These are phyloP conservation scores for Clarireedia monteithiana DNA, from an alignment of 2,329 filamentous ascomycete species.

Conservation along the genomic window DNA sequence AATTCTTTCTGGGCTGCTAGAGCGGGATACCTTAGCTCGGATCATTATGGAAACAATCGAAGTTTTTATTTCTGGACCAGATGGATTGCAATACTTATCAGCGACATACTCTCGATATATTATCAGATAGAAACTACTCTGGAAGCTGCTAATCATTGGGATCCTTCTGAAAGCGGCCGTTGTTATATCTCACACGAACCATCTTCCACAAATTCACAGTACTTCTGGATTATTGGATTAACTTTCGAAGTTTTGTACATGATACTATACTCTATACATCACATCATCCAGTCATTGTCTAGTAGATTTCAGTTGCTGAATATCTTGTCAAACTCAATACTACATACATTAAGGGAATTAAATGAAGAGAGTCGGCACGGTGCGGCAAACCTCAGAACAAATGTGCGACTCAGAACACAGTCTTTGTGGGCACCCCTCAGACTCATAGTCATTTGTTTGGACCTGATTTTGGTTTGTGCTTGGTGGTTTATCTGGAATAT, in stretches of 20 bases:
- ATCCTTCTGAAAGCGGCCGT: conserved; percentile 6
- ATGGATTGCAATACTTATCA: conserved; percentile 1
- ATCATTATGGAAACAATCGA: background rate
- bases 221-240: conserved; percentile 11
- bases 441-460: background rate
- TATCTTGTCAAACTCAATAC: background rate
- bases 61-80: conserved; percentile 11
- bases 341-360: background rate
- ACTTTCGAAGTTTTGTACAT: conserved; percentile 7
- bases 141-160: conserved; percentile 7
- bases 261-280: background rate
- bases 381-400: background rate
- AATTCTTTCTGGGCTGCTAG: conserved; percentile 13
- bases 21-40: conserved; percentile 6
- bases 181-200: conserved; percentile 11
- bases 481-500: conserved; percentile 2
- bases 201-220: conserved; percentile 4
- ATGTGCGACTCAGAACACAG: background rate
- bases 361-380: background rate
- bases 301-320: background rate
- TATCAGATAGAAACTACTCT: conserved; percentile 6
- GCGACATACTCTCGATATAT: conserved; percentile 4
- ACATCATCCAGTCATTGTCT: background rate
- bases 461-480: background rate
- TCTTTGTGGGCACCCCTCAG: background rate